Percentiles rank a stretch among this genome's conserved stretches.
These are phyloP conservation scores for Colletotrichum viniferum DNA, from an alignment of 2,329 filamentous ascomycete species.

Conservation along the genomic window DNA sequence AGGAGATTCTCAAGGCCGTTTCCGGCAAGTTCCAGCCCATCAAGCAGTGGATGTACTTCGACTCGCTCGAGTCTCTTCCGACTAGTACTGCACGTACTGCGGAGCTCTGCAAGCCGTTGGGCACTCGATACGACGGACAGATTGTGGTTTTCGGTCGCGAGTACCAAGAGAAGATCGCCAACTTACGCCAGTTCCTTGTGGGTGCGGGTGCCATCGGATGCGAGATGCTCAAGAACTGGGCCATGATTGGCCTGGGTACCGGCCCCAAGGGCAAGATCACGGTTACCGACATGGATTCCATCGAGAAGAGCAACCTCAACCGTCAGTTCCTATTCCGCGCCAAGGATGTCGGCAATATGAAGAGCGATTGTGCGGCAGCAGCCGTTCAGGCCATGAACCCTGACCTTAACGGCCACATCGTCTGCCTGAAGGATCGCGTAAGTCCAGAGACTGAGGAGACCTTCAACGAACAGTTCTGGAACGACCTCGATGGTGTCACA, in stretches of 20 bases:
- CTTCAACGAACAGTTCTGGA: slow-evolving; percentile 95
- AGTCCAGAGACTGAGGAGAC: slow-evolving; percentile 90
- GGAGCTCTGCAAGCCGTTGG: slow-evolving; percentile 84
- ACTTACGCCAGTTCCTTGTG: slow-evolving; percentile 91
- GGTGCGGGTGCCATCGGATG: slow-evolving; percentile 97
- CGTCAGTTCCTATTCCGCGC: slow-evolving; percentile 94
- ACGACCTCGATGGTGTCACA: slow-evolving; percentile 84
- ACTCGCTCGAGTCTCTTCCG: slow-evolving; percentile 95
- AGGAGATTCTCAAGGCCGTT: slow-evolving; percentile 95
- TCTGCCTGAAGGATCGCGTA: slow-evolving; percentile 85
- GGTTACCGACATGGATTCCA: slow-evolving; percentile 97
- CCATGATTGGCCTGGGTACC: slow-evolving; percentile 93
- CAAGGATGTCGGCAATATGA: slow-evolving; percentile 92
- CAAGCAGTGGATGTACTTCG: slow-evolving; percentile 95
- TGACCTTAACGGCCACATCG: slow-evolving; percentile 85
- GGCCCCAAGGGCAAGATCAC: slow-evolving; percentile 88
- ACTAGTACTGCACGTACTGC: slow-evolving; percentile 76
- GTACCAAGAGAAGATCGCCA: slow-evolving; percentile 91
- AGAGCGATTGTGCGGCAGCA: slow-evolving; percentile 90
- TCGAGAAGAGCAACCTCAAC: slow-evolving; percentile 98
- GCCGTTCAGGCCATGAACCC: slow-evolving; percentile 97
- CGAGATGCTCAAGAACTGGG: slow-evolving; percentile 99
- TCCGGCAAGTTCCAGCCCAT: slow-evolving; percentile 98
- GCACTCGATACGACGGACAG: slow-evolving; percentile 92
- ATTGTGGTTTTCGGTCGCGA: slow-evolving; percentile 95